phyloP scores from a whole-genome alignment of 2,329 filamentous ascomycete species.

The Aspergillus novoparasiticus region DNA sequence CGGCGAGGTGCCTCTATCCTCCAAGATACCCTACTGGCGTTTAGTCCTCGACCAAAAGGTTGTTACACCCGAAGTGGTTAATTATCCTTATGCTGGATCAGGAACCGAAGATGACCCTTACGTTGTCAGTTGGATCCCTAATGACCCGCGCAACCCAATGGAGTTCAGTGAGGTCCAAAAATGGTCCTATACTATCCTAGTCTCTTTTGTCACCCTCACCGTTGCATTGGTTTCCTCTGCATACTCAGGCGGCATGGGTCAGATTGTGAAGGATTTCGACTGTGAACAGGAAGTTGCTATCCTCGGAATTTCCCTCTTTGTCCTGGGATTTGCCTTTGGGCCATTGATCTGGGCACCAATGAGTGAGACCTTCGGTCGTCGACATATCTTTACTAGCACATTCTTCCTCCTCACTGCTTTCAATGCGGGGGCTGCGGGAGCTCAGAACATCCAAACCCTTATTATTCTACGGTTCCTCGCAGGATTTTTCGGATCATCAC shows the following conservation, averaged over 20 bases:
- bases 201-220: conserved; percentile 40
- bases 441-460: conserved; percentile 60
- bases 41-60: conserved; percentile 33
- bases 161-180: conserved; percentile 36
- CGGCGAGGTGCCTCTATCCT: conserved; percentile 19
- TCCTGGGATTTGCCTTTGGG: conserved; percentile 48
- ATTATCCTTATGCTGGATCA: conserved; percentile 34
- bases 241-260: conserved; percentile 38
- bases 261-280: conserved; percentile 37
- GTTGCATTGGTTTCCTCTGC: conserved; percentile 45
- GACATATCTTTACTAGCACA: conserved; percentile 32
- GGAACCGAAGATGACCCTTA: conserved; percentile 45
- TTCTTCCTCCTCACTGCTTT: conserved; percentile 57
- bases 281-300: conserved; percentile 37
- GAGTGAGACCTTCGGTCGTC: conserved; percentile 37
- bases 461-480: conserved; percentile 68
- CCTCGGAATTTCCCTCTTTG: conserved; percentile 46
- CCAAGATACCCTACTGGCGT: conserved; percentile 34
- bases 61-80: conserved; percentile 32
- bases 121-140: conserved; percentile 41
- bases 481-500: conserved; percentile 62
- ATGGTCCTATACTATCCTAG: conserved; percentile 40
- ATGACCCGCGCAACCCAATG: conserved; percentile 46
- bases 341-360: conserved; percentile 46
- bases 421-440: conserved; percentile 60